A percentile compares a stretch with the other conserved stretches of the same genome.
These are phyloP conservation scores for Coriaria nepalensis DNA, from an alignment of 306 rosid genomes.

Conservation along the genomic window DNA sequence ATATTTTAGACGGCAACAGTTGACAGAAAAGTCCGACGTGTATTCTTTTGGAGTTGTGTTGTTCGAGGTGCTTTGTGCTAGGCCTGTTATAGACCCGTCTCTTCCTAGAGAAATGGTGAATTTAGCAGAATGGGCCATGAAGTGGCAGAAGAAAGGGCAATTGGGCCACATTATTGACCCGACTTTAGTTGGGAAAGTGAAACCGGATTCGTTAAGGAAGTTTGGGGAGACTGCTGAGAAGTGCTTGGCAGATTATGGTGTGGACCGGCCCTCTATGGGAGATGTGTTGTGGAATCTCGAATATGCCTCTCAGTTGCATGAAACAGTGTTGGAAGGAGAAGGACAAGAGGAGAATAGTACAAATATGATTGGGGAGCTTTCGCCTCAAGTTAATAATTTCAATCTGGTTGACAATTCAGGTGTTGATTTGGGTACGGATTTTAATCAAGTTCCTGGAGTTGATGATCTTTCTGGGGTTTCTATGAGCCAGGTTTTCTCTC, in stretches of 20 bases:
- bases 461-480: conserved; percentile 86
- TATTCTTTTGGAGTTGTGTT: conserved; percentile 86
- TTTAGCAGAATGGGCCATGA: conserved; percentile 92
- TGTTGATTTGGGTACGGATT: conserved; percentile 23
- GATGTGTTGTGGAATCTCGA: conserved; percentile 85
- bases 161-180: conserved; percentile 63
- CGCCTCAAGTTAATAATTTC: conserved; percentile 65
- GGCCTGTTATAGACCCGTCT: conserved; percentile 81
- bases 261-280: conserved; percentile 84
- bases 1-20: conserved; percentile 73
- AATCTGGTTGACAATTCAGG: conserved; percentile 16
- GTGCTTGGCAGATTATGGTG: conserved; percentile 77
- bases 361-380: conserved; percentile 71
- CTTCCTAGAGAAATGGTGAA: conserved; percentile 79
- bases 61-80: conserved; percentile 76
- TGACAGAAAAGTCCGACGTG: conserved; percentile 79
- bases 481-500: conserved; percentile 82
- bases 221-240: conserved; percentile 84
- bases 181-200: conserved; percentile 47
- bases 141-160: conserved; percentile 77
- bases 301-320: conserved; percentile 76
- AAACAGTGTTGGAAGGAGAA: conserved; percentile 48
- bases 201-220: conserved; percentile 67
- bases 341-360: conserved; percentile 68
- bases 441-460: conserved; percentile 24